Evolutionary conservation across 495 filamentous ascomycete genomes (phyloP).

Genomic region (Penicillium longicatenatum): DNA sequence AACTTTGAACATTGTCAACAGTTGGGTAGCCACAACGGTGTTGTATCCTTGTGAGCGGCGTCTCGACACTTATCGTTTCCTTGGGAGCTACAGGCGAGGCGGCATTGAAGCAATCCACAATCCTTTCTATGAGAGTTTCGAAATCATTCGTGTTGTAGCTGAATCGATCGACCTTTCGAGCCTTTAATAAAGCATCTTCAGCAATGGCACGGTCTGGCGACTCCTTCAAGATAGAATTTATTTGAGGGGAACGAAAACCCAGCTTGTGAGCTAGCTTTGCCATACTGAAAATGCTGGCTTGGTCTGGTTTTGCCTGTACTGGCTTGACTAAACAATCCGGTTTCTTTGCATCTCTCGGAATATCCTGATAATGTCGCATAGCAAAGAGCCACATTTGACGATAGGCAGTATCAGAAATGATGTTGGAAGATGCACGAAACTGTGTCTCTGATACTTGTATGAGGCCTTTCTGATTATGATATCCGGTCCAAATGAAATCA

Average conservation of each 20-base stretch:
- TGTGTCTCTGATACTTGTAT: constrained; percentile 32
- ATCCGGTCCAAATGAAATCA: constrained; percentile 10
- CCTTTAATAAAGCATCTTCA: constrained; percentile 28
- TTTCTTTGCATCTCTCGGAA: neutral
- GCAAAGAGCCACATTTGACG: constrained; percentile 15
- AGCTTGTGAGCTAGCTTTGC: constrained; percentile 30
- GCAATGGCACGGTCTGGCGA: constrained; percentile 37
- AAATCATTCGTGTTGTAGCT: constrained; percentile 24
- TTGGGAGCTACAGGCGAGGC: constrained; percentile 6
- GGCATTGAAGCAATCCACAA: constrained; percentile 21
- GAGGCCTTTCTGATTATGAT: constrained; percentile 1
- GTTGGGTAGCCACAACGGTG: constrained; percentile 5
- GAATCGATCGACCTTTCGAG: constrained; percentile 30
- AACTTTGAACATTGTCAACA: constrained; percentile 1
- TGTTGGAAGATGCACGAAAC: constrained; percentile 10
- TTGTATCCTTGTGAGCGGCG: constrained; percentile 1
- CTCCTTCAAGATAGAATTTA: constrained; percentile 23
- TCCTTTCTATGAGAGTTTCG: constrained; percentile 23
- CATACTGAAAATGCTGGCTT: constrained; percentile 26
- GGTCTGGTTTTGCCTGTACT: constrained; percentile 19
- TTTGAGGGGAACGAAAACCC: constrained; percentile 33
- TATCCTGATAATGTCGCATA: neutral
- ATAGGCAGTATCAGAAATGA: constrained; percentile 18
- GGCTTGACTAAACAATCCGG: constrained; percentile 11
- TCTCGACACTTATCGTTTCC: neutral